Evolutionary conservation across 1,284 basidiomycete genomes (phyloP).

Genomic region (Cryptococcus jaspeensis): DNA sequence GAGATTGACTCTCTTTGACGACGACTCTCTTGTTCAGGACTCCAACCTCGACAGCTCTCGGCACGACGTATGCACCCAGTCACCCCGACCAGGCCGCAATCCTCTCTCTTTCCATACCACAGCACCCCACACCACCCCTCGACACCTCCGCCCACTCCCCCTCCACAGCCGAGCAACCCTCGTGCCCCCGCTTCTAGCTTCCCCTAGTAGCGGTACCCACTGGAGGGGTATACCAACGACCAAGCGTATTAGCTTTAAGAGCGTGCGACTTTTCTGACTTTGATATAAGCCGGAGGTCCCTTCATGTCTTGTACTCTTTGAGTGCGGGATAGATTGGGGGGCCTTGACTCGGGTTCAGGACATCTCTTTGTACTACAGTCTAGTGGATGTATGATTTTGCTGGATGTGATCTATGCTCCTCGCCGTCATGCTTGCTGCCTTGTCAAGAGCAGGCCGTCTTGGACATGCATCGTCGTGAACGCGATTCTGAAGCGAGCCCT

Average conservation of each 20-base stretch:
- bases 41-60: background rate
- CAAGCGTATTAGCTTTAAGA: background rate
- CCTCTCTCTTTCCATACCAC: background rate
- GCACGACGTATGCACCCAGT: background rate
- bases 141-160: conserved; percentile 15
- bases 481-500: too few species aligned
- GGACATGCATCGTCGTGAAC: too few species aligned
- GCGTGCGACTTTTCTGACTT: conserved; percentile 25
- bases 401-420: background rate
- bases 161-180: conserved; percentile 17
- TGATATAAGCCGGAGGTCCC: conserved; percentile 48
- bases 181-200: conserved; percentile 32
- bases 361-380: conserved; percentile 20
- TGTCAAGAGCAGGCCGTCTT: too few species aligned
- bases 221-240: conserved; percentile 28
- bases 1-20: too few species aligned
- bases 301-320: conserved; percentile 25
- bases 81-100: too few species aligned
- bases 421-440: background rate
- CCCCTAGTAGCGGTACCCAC: conserved; percentile 35
- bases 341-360: conserved; percentile 47
- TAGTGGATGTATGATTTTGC: too few species aligned
- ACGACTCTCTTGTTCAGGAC: too few species aligned
- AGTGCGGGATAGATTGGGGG: conserved; percentile 25
- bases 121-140: conserved; percentile 1